These are phyloP conservation scores for Golubevia sp. DNA, from an alignment of 1,284 basidiomycete genomes.

Conservation along the genomic window DNA sequence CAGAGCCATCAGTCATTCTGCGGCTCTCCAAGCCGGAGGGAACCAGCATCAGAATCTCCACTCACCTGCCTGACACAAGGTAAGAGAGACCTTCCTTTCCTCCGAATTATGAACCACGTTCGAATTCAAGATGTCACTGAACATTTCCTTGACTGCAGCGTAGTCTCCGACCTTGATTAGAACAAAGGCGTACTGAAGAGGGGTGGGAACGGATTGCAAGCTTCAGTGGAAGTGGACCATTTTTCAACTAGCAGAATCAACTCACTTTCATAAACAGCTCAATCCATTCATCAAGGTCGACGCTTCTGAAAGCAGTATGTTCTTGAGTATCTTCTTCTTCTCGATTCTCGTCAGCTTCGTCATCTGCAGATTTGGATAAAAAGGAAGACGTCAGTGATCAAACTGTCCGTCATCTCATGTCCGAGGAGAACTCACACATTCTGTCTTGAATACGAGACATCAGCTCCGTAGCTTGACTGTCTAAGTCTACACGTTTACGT, in stretches of 20 bases:
- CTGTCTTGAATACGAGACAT: constrained; percentile 75
- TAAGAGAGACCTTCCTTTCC: constrained; percentile 33
- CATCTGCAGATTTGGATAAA: neutral
- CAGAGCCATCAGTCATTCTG: constrained; percentile 66
- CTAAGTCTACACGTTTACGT: constrained; percentile 62
- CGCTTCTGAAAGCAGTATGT: constrained; percentile 71
- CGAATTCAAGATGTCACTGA: constrained; percentile 71
- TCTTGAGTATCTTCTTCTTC: constrained; percentile 63
- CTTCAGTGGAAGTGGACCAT: neutral
- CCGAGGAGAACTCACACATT: constrained; percentile 67
- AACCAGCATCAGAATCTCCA: constrained; percentile 47
- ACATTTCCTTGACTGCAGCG: constrained; percentile 72
- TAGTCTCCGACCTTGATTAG: constrained; percentile 70
- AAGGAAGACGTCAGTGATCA: constrained; percentile 23
- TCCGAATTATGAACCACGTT: constrained; percentile 38
- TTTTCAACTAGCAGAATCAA: neutral
- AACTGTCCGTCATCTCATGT: constrained; percentile 61
- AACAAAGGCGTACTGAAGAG: constrained; percentile 78
- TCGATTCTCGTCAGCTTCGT: constrained; percentile 41
- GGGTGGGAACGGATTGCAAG: neutral
- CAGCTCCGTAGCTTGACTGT: constrained; percentile 74
- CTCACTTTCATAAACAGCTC: constrained; percentile 79
- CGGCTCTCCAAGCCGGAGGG: constrained; percentile 75
- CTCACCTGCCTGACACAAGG: constrained; percentile 35
- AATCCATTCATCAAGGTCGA: constrained; percentile 86